Evolutionary conservation across 768 basidiomycete species (phyloP), one percentile per base, ranked within the genome.

Genomic region (Suillus weaverae): DNA sequence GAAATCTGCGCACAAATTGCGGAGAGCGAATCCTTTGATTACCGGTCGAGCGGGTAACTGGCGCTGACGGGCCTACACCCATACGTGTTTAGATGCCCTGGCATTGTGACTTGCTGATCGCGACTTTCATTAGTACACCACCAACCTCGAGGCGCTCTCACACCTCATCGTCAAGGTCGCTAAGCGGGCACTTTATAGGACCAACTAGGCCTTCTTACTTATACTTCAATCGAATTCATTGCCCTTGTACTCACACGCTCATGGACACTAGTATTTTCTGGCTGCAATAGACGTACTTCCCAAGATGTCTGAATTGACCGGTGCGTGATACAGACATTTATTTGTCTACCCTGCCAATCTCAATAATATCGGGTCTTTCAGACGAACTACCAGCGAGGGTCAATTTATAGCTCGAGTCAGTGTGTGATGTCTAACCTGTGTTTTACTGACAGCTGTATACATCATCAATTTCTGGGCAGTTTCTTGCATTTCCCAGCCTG

Each of bases 1-100:
- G 97, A 99, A 80, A 97, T 99, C 72, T 94, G 93, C 70, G 97
- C 97, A 14, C 95, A 98, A 78, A 94, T 99, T 70, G 85, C 96
- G 63, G 97, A 99, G 84, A 94, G 92, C 70, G 94, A 97, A 72
- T 96, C 95, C 2, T 99, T 96, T 75, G 95, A 98, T 81, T 97
- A 94, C 82, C 97, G 18, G 93, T 98, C 62, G 97, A 99, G 84
- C 90, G 97, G 67, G 83, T 99, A 68, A 99, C 96, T 66, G 97
- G 97, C 71, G 96, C 97, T 68, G 93, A 99, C 73, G 89, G 98
- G 48, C 97, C 97, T 48, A 99, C 96, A 72, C 97, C 97, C 62
- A 94, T 94, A 64, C 70, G 91, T 83, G 18, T 50, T 33, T 50
- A 7, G 59, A 55, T 44, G 35, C 1, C 35, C 35, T 71, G 48